Base-by-base conservation (phyloP, 805 yeast species). In the Candida nanaspora region DNA sequence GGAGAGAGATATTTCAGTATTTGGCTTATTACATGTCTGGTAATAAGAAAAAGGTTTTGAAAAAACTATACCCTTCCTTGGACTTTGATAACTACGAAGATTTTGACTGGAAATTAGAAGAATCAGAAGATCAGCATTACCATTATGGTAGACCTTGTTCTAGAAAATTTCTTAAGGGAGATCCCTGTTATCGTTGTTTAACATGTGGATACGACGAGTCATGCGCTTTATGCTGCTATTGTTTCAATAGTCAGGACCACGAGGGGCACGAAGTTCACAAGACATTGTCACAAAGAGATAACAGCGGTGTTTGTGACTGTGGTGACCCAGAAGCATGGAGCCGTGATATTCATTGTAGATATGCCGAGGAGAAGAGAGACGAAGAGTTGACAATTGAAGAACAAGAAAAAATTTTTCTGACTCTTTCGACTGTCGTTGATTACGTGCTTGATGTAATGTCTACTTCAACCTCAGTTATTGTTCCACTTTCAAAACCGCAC, bases 301-400 rank as follows among this genome's bases (percentile, higher is more conserved):
- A 70, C 44, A 76, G 89, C 30, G 93, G 93, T 0, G 83, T 82
- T 16, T 84, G 94, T 57, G 96, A 86, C 53, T 86, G 96, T 58
- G 95, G 96, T 4, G 95, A 87, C 52, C 76, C 79, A 0, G 95
- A 85, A 53, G 94, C 94, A 0, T 87, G 94, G 88, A 71, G 66
- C 4, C 59, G 58, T 14, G 60, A 68, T 1, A 63, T 78, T 33
- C 52, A 63, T 13, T 86, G 95, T 56, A 66, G 67, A 16, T 55
- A 69, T 37, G 61, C 59, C 35, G 59, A 62, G 7, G 57, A 50
- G 6, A 55, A 55, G 3, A 53, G 48, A 6, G 45, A 53, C 8
- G 45, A 44, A 16, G 47, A 47, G 1, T 41, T 81, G 10, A 78
- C 85, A 0, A 56, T 51, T 1, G 76, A 68, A 11, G 58, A 37